Base-by-base conservation (phyloP, 257 asterid species). In the Buddleja alternifolia region DNA sequence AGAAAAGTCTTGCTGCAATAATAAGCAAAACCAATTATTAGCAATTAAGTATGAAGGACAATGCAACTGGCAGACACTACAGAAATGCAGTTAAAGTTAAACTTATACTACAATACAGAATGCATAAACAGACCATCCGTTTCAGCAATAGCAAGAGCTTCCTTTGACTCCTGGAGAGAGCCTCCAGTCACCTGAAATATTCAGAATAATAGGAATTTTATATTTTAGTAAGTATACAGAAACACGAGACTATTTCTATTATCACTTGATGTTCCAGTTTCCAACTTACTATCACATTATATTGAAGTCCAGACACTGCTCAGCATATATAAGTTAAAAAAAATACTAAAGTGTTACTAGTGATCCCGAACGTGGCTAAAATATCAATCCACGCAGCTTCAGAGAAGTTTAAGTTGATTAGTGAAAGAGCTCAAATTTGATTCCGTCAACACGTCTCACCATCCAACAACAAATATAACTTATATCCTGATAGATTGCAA, bases 61-160 rank as follows among this genome's bases (percentile, higher is more conserved):
- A n/a, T n/a, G n/a, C n/a, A n/a, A n/a, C n/a, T n/a, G n/a, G 4
- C 17, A 37, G 47, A 56, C 25, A 53, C 39, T 29, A 14, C 54
- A 60, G 23, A 60, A 73, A 32, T 73, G 45, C 21, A 23, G 45
- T 42, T 42, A 58, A 47, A 46, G 20, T 9, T 44, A 21, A 60
- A 15, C 6, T 23, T 44, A 57, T 50, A 37, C 21, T 39, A 41
- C 10, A 64, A 76, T 75, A 25, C 9, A 17, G 34, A 74, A 68
- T 44, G 58, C 34, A 52, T 20, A 53, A 74, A 70, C 77, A 34
- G 44, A 93, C 98, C 98, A 80, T 90, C 99, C 53, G 96, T 90
- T 85, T 88, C 96, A 36, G 96, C 97, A 73, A 93, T 90, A 58
- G 95, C 91, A 74, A 93, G 95, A 78, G 96, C 99, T 82, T 90